A percentile compares a stretch with the other conserved stretches of the same genome.
Evolutionary conservation across 352 stramenopile species (phyloP).

Genomic region (Saprolegnia parasitica): DNA sequence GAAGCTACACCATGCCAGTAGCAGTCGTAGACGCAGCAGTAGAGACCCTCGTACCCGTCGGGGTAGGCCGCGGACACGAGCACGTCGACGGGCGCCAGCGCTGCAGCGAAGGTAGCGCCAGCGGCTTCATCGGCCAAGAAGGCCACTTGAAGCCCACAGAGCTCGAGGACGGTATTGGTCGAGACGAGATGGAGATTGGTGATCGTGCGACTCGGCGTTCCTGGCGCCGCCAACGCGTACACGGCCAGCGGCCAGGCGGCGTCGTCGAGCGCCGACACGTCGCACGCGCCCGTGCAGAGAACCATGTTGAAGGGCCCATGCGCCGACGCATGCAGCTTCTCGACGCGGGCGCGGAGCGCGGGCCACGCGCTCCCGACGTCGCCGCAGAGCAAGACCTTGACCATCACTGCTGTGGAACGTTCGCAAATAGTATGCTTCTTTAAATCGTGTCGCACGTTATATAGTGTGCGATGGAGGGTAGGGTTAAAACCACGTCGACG

Average conservation of each 20-base stretch:
- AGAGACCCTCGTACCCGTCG: neutral
- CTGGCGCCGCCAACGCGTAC: constrained; percentile 41
- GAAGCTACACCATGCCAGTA: constrained; percentile 35
- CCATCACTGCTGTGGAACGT: constrained; percentile 38
- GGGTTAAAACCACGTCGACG: constrained; percentile 74
- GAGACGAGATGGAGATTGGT: constrained; percentile 31
- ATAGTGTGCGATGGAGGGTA: neutral
- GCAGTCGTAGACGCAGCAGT: neutral
- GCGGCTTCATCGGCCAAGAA: constrained; percentile 56
- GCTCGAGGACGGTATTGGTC: constrained; percentile 33
- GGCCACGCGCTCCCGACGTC: constrained; percentile 57
- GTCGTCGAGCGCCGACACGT: neutral
- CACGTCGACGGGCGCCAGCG: constrained; percentile 13
- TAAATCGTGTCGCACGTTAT: neutral
- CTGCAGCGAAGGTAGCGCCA: neutral
- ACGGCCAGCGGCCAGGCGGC: constrained; percentile 51
- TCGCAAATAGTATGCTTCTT: constrained; percentile 3
- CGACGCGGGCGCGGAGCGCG: constrained; percentile 58
- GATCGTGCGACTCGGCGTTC: constrained; percentile 39
- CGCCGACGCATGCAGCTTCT: constrained; percentile 52
- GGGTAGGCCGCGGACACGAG: constrained; percentile 17
- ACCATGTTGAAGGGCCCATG: constrained; percentile 50
- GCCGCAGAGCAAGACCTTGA: constrained; percentile 71
- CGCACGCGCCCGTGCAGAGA: constrained; percentile 42
- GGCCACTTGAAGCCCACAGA: constrained; percentile 45